Conservation (phyloP, 2,329 filamentous ascomycete species). For the Pestalotiopsis sp. region DNA sequence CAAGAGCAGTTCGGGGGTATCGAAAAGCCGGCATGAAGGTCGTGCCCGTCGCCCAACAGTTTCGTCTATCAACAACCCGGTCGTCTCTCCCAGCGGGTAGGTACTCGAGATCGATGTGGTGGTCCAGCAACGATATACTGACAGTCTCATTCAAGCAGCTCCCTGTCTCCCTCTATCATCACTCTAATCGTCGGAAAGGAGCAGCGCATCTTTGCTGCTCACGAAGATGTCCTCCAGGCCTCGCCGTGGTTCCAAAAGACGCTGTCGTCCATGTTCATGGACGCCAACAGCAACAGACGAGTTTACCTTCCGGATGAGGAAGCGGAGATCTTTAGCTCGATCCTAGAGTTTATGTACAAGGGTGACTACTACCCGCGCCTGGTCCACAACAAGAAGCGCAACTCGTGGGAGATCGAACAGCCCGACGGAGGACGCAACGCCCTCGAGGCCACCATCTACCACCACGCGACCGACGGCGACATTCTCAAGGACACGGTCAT, state of each 20-base stretch:
- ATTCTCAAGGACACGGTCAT: conserved; percentile 88
- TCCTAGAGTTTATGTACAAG: conserved; percentile 92
- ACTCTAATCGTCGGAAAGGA: conserved; percentile 81
- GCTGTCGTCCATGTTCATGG: conserved; percentile 66
- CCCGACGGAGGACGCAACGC: conserved; percentile 44
- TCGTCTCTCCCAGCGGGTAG: conserved; percentile 47
- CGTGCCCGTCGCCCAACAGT: conserved; percentile 52
- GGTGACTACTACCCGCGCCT: conserved; percentile 89
- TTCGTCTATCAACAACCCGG: conserved; percentile 40
- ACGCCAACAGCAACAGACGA: conserved; percentile 65
- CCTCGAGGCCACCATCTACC: conserved; percentile 69
- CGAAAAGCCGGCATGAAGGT: conserved; percentile 56
- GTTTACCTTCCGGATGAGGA: conserved; percentile 84
- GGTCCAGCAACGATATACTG: conserved; percentile 10
- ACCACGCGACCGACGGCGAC: conserved; percentile 64
- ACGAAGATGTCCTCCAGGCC: conserved; percentile 79
- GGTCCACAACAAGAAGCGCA: conserved; percentile 77
- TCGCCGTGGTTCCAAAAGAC: conserved; percentile 78
- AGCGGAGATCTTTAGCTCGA: conserved; percentile 86
- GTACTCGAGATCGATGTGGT: conserved; percentile 17
- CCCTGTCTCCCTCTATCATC: conserved; percentile 69
- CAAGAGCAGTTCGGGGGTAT: conserved; percentile 52
- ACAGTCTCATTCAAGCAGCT: conserved; percentile 39
- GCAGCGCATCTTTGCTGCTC: conserved; percentile 86
- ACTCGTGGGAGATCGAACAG: conserved; percentile 82